Evolutionary conservation across 2,329 filamentous ascomycete genomes (phyloP), one percentile per base, ranked within the genome.

Genomic region (Xylariaceae sp.): DNA sequence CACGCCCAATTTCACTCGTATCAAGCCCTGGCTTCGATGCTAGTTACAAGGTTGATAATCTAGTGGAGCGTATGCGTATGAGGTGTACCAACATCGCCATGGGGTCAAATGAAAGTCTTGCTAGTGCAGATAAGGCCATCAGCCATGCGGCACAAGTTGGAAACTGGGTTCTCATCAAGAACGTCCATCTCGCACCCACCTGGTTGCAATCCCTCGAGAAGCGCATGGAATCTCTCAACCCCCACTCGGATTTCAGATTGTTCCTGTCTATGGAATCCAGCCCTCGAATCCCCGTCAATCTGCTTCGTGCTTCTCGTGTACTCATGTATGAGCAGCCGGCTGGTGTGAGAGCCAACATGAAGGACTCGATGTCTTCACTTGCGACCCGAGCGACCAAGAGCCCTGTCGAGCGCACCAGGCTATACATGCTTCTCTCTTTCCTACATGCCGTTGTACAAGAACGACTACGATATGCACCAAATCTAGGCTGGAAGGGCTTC

Each of bases 191-290:
- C 58, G 92, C 93, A 24, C 92, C 94, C 1, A 91, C 91, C 10
- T 99, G 95, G 95, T 79, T 99, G 26, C 93, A 97, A 74, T 96
- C 92, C 67, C 82, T 99, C 13, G 93, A 99, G 78, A 99, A 99
- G 81, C 87, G 93, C 37, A 89, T 99, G 76, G 92, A 96, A 63
- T 91, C 91, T 9, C 87, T 99, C 68, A 97, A 96, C 69, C 92
- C 95, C 23, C 91, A 97, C 73, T 81, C 85, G 30, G 89, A 96
- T 70, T 99, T 99, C 82, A 84, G 94, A 41, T 79, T 99, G 24
- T 99, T 99, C 84, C 76, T 99, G 57, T 97, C 93, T 0, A 99
- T 99, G 94, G 94, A 99, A 74, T 90, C 91, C 2, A 97, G 91
- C 67, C 91, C 86, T 46, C 97, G 94, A 82, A 99, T 99, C 64